phyloP scores from a whole-genome alignment of 192 early-diverging fungal genomes.

The Entomortierella beljakovae region DNA sequence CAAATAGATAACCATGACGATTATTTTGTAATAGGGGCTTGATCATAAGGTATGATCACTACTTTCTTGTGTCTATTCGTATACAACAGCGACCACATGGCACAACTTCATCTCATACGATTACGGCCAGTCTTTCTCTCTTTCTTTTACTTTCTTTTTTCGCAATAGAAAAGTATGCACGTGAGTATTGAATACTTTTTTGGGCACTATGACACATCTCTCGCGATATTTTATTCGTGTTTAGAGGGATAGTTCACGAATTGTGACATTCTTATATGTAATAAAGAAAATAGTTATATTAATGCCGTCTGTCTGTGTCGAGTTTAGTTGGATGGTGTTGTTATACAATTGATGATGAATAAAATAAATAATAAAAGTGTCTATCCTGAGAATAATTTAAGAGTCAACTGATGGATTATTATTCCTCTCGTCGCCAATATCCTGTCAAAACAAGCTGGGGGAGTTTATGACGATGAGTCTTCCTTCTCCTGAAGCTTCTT shows the following conservation, averaged over 20 bases:
- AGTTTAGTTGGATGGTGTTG: background rate
- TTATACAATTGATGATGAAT: slow-evolving; percentile 1
- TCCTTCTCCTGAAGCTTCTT: slow-evolving; percentile 66
- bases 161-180: background rate
- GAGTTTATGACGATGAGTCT: slow-evolving; percentile 54
- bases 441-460: background rate
- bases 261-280: too few relatives aligned
- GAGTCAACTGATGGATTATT: background rate
- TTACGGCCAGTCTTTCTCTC: background rate
- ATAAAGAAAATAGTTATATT: too few relatives aligned
- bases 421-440: background rate
- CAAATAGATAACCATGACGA: slow-evolving; percentile 4
- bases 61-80: background rate
- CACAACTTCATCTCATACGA: background rate
- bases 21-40: slow-evolving; percentile 17
- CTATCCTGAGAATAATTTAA: background rate
- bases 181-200: too few relatives aligned
- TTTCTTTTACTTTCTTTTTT: slow-evolving; percentile 1
- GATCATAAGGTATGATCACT: slow-evolving; percentile 9
- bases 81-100: background rate
- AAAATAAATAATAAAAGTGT: background rate
- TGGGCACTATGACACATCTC: too few relatives aligned
- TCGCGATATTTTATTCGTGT: background rate
- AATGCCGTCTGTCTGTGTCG: background rate
- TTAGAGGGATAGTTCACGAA: background rate